These are phyloP conservation scores for Trichosanthes truncata DNA, from an alignment of 306 rosid genomes.

Conservation along the genomic window DNA sequence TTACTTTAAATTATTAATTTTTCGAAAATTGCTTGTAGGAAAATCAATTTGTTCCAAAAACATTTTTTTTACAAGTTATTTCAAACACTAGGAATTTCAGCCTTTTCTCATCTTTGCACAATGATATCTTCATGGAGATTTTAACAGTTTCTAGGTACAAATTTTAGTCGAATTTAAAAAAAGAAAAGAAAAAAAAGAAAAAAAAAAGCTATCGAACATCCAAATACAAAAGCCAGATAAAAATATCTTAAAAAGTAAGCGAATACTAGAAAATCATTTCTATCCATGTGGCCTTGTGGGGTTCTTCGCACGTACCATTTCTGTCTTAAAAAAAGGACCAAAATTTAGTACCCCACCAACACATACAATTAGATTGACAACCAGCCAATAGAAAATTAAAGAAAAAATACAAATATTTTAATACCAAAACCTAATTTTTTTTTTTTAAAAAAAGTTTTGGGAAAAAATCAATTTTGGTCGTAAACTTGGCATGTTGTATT, in stretches of 20 bases:
- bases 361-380: not conserved
- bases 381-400: not conserved
- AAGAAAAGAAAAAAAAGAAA: not conserved
- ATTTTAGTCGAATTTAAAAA: too few species aligned
- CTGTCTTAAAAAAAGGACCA: not conserved
- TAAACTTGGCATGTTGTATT: too few species aligned
- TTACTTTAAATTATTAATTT: too few species aligned
- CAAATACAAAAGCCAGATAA: not conserved
- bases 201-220: not conserved
- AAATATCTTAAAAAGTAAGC: slow-evolving; percentile 3
- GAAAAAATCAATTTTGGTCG: too few species aligned
- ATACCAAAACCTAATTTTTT: slow-evolving; percentile 8
- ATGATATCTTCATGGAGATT: too few species aligned
- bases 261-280: not conserved
- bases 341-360: slow-evolving; percentile 10
- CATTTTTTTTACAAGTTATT: too few species aligned
- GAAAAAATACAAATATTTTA: slow-evolving; percentile 20
- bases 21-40: too few species aligned
- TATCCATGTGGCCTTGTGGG: slow-evolving; percentile 1
- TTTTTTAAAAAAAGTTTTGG: not conserved
- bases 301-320: slow-evolving; percentile 8
- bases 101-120: too few species aligned
- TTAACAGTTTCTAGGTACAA: too few species aligned
- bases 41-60: too few species aligned
- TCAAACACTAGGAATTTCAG: too few species aligned